Conservation (phyloP, 2,329 filamentous ascomycete species). For the Hypoxylon sp. region DNA sequence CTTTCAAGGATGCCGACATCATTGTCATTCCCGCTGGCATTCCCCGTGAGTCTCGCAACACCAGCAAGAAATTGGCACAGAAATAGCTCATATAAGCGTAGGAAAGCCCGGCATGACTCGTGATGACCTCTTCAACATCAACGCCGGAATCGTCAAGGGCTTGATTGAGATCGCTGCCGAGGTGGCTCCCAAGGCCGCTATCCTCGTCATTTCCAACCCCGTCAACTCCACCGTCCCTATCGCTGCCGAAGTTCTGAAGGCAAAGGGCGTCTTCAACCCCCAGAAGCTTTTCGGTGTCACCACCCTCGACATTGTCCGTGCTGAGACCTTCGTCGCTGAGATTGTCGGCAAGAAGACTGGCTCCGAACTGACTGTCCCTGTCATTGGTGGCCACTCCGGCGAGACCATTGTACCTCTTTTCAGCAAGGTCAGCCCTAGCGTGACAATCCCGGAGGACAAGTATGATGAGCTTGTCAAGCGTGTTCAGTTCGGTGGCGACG, state of each 20-base stretch:
- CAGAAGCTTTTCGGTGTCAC: conserved; percentile 98
- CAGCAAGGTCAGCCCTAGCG: conserved; percentile 86
- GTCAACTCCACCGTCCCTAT: conserved; percentile 99
- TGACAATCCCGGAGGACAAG: conserved; percentile 89
- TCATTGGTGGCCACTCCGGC: conserved; percentile 97
- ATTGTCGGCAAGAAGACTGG: conserved; percentile 87
- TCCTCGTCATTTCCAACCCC: conserved; percentile 98
- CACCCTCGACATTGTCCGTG: conserved; percentile 97
- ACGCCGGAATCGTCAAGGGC: conserved; percentile 96
- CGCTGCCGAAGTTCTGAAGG: conserved; percentile 95
- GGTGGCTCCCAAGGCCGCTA: conserved; percentile 90
- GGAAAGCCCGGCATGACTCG: conserved; percentile 99
- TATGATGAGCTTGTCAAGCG: conserved; percentile 92
- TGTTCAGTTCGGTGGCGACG: conserved; percentile 98
- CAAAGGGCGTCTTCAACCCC: conserved; percentile 91
- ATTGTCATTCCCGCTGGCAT: conserved; percentile 98
- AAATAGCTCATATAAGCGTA: conserved; percentile 58
- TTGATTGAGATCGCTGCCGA: conserved; percentile 91
- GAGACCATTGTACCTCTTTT: conserved; percentile 98
- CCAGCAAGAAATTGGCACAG: conserved; percentile 5
- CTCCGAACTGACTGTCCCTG: conserved; percentile 86
- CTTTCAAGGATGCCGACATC: conserved; percentile 93
- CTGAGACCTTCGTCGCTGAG: conserved; percentile 94
- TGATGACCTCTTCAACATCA: conserved; percentile 99
- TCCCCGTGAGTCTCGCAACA: conserved; percentile 77